Conservation (phyloP, 441 rosid species). For the Flueggea neowawraea region DNA sequence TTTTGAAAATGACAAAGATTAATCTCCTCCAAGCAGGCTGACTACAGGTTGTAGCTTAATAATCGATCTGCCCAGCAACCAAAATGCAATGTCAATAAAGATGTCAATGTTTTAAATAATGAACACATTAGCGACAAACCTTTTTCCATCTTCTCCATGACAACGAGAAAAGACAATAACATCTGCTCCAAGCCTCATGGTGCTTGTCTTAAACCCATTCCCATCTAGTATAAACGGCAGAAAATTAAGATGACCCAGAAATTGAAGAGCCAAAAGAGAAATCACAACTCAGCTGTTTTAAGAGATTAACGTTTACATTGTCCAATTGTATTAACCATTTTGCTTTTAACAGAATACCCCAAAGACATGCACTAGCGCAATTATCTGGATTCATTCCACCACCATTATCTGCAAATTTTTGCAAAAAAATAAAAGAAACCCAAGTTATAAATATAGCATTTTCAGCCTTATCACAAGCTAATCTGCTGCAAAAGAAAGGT, state of each 20-base stretch:
- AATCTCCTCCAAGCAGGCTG: background rate
- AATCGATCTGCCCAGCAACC: background rate
- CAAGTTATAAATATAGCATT: background rate
- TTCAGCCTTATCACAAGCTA: no score
- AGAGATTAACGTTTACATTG: slow-evolving; percentile 51
- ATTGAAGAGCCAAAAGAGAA: background rate
- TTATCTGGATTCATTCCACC: slow-evolving; percentile 96
- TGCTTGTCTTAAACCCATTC: slow-evolving; percentile 98
- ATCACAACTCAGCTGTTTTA: background rate
- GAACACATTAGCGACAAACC: slow-evolving; percentile 34
- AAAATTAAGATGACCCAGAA: slow-evolving; percentile 5
- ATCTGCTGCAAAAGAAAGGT: no score
- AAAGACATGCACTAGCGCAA: slow-evolving; percentile 90
- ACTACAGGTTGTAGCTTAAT: background rate
- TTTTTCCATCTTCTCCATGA: slow-evolving; percentile 54
- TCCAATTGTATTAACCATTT: slow-evolving; percentile 81
- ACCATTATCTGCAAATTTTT: slow-evolving; percentile 66
- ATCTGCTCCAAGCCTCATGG: slow-evolving; percentile 99
- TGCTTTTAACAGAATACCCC: slow-evolving; percentile 94
- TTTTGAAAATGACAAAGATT: background rate
- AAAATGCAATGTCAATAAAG: background rate
- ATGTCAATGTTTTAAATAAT: background rate
- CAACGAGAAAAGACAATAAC: slow-evolving; percentile 94
- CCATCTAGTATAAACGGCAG: slow-evolving; percentile 53
- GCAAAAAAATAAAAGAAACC: background rate